Evolutionary conservation across 2,329 filamentous ascomycete species (phyloP).

Genomic region (Xylariaceae sp.): DNA sequence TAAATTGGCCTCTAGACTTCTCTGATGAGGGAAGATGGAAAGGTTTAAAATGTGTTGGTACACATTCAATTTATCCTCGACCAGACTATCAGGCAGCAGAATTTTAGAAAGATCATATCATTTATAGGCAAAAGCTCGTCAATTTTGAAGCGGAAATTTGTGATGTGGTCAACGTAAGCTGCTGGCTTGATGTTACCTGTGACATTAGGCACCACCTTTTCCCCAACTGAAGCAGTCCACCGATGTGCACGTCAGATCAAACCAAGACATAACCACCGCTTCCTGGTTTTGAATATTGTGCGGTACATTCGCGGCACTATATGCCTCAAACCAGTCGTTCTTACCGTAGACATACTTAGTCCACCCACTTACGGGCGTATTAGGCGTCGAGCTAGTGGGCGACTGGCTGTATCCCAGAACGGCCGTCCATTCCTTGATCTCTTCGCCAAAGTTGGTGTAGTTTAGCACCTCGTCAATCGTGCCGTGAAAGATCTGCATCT

Average conservation of each 20-base stretch:
- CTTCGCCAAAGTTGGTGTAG: constrained; percentile 60
- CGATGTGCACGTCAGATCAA: constrained; percentile 43
- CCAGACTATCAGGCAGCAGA: too few relatives aligned
- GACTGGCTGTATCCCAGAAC: constrained; percentile 43
- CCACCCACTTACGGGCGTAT: constrained; percentile 46
- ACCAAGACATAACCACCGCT: constrained; percentile 44
- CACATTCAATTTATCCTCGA: too few relatives aligned
- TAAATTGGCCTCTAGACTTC: too few relatives aligned
- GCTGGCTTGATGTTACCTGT: background rate
- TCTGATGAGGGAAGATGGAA: too few relatives aligned
- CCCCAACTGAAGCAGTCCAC: constrained; percentile 47
- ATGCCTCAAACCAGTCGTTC: constrained; percentile 48
- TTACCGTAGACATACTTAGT: constrained; percentile 46
- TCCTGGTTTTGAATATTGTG: constrained; percentile 50
- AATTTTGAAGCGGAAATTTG: too few relatives aligned
- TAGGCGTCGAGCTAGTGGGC: constrained; percentile 36
- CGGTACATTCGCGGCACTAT: constrained; percentile 46
- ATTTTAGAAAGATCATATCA: too few relatives aligned
- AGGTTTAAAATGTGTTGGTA: too few relatives aligned
- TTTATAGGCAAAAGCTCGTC: too few relatives aligned
- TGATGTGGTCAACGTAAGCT: too few relatives aligned
- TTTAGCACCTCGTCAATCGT: constrained; percentile 56
- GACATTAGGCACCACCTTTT: constrained; percentile 28
- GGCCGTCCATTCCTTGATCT: constrained; percentile 59
- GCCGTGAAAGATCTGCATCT: constrained; percentile 64